These are phyloP conservation scores for Patellifolia procumbens DNA, from an alignment of 179 eudicot species.

Conservation along the genomic window DNA sequence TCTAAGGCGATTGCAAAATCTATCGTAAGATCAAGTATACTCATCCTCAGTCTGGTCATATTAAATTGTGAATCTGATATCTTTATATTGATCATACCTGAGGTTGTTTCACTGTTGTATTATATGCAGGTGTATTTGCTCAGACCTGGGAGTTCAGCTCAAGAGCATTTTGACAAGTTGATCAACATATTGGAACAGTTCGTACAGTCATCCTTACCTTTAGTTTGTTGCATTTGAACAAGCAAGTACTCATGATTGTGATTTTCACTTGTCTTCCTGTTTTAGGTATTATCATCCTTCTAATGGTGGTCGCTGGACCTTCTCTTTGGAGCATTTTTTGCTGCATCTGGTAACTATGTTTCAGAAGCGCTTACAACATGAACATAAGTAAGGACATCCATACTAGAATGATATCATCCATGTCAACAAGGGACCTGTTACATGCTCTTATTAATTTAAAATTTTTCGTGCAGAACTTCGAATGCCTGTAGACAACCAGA, in stretches of 20 bases:
- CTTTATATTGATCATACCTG: conserved; percentile 5
- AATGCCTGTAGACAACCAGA: conserved; percentile 42
- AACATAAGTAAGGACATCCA: conserved; percentile 64
- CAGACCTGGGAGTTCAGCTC: conserved; percentile 74
- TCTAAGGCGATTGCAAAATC: conserved; percentile 95
- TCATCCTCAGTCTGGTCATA: neutral
- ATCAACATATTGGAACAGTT: conserved; percentile 95
- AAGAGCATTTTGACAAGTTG: conserved; percentile 70
- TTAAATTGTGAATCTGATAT: neutral
- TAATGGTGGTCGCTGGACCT: conserved; percentile 99
- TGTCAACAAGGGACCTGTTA: conserved; percentile 1
- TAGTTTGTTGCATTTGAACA: conserved; percentile 19
- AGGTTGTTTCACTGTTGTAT: neutral
- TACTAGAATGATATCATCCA: conserved; percentile 1
- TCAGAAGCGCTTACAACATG: conserved; percentile 76
- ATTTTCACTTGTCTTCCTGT: conserved; percentile 16
- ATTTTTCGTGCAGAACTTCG: conserved; percentile 48
- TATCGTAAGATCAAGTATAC: conserved; percentile 58
- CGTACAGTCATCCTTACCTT: conserved; percentile 42
- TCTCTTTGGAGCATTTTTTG: conserved; percentile 82
- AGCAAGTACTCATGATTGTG: conserved; percentile 9
- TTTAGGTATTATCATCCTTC: conserved; percentile 96
- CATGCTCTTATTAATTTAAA: neutral
- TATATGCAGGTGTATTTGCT: conserved; percentile 76
- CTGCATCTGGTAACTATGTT: conserved; percentile 70